Evolutionary conservation across 139 green algal species (phyloP), one percentile per base, ranked within the genome.

Genomic region (Tetradesmus lagerheimii): DNA sequence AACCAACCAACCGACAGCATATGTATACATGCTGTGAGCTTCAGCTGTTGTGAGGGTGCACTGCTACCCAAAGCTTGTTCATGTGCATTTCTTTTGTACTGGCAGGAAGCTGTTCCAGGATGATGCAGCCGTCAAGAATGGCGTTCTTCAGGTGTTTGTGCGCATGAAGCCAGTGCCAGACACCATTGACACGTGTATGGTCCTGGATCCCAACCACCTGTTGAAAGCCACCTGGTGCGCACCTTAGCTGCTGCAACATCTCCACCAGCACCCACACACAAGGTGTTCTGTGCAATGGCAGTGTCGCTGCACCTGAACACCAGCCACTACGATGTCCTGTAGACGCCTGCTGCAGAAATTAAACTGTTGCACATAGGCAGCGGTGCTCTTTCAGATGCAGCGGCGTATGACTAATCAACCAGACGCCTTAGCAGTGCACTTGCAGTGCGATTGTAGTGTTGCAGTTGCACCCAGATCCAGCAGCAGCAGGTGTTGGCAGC

Each of bases 21-120:
- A n/a, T 62, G 47, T 18, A 2, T 2, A 86, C 80, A 9, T 83
- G 77, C 45, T 31, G 0, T 0, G 15, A 43, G 9, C 16, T n/a
- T 8, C 39, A 35, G 39, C 64, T 75, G 27, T n/a, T n/a, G n/a
- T n/a, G n/a, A n/a, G n/a, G n/a, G n/a, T n/a, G n/a, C n/a, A n/a
- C n/a, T n/a, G n/a, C n/a, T n/a, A n/a, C n/a, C n/a, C n/a, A n/a
- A n/a, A n/a, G n/a, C n/a, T n/a, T n/a, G n/a, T n/a, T n/a, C n/a
- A n/a, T 18, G 67, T 23, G 67, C 29, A 16, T 78, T 37, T 0
- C 31, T 27, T 20, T 0, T 39, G n/a, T 39, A 39, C 11, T 38
- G 16, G 39, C 88, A 91, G 88, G 8, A 91, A 91, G 80, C 80
- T 91, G 39, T 91, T 91, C n/a, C 76, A 74, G 11, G 88, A 91